Percentiles rank a stretch among this genome's conserved stretches.
Conservation (phyloP, 2,329 filamentous ascomycete genomes). For the Claviceps sp. region DNA sequence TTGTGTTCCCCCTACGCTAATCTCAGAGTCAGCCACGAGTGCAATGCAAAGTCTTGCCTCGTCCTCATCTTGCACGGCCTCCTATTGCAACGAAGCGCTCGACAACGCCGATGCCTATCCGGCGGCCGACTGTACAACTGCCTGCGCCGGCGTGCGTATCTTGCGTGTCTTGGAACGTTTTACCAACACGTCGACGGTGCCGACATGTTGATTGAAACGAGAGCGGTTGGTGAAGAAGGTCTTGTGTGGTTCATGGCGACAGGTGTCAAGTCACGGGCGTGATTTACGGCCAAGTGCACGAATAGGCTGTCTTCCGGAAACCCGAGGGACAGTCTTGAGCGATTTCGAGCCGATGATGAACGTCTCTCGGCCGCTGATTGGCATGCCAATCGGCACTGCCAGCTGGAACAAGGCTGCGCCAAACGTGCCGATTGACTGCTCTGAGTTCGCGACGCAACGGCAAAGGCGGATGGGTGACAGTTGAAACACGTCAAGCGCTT, state of each 20-base stretch:
- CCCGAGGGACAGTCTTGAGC: neutral
- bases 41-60: neutral
- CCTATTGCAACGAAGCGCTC: neutral
- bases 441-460: neutral
- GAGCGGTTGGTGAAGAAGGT: too few relatives aligned
- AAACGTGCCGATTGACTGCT: neutral
- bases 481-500: conserved; percentile 5
- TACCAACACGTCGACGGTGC: too few relatives aligned
- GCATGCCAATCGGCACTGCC: neutral
- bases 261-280: neutral
- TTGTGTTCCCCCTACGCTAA: neutral
- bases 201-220: too few relatives aligned
- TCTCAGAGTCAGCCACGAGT: neutral
- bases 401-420: neutral
- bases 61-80: neutral
- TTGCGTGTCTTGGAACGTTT: too few relatives aligned
- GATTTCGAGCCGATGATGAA: neutral
- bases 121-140: neutral
- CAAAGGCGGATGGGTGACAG: neutral
- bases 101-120: neutral
- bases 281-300: conserved; percentile 1
- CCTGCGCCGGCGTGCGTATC: neutral
- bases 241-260: neutral
- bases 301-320: neutral
- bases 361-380: too few relatives aligned